Evolutionary conservation across 2,329 filamentous ascomycete species (phyloP).

Genomic region (Phialophora verrucosa): DNA sequence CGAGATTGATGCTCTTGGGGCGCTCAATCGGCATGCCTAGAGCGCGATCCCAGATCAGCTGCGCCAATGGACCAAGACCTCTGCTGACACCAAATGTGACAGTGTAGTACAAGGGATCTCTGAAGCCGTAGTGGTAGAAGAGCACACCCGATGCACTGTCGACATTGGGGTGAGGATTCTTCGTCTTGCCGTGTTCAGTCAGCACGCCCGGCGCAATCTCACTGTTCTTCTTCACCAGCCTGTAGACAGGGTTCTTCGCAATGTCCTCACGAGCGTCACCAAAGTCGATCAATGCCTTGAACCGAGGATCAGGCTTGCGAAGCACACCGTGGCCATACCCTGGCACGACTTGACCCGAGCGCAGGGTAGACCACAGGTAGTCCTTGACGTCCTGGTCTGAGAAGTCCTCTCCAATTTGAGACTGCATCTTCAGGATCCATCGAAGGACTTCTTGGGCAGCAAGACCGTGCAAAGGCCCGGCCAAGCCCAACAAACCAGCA

Average conservation of each 20-base stretch:
- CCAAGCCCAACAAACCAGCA: constrained; percentile 91
- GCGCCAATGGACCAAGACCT: constrained; percentile 83
- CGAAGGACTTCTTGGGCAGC: constrained; percentile 96
- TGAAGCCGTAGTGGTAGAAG: constrained; percentile 98
- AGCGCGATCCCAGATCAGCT: constrained; percentile 95
- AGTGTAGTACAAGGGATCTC: constrained; percentile 93
- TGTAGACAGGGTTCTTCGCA: constrained; percentile 84
- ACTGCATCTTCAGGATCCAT: constrained; percentile 96
- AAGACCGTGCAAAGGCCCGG: constrained; percentile 89
- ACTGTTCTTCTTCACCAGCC: constrained; percentile 90
- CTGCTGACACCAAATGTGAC: constrained; percentile 71
- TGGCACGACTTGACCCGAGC: constrained; percentile 90
- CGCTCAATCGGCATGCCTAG: constrained; percentile 94
- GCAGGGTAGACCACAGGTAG: constrained; percentile 92
- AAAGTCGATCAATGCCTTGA: constrained; percentile 96
- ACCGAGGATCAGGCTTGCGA: constrained; percentile 94
- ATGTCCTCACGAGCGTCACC: constrained; percentile 85
- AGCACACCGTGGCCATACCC: constrained; percentile 96
- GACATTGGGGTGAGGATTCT: constrained; percentile 97
- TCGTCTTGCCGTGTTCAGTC: constrained; percentile 95
- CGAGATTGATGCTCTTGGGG: constrained; percentile 95
- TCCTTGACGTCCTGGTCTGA: constrained; percentile 80
- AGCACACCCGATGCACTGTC: constrained; percentile 91
- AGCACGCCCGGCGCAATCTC: constrained; percentile 89
- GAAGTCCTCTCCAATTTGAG: constrained; percentile 77